Conservation (phyloP, 2,329 filamentous ascomycete genomes). For the Thielaviopsis musarum region DNA sequence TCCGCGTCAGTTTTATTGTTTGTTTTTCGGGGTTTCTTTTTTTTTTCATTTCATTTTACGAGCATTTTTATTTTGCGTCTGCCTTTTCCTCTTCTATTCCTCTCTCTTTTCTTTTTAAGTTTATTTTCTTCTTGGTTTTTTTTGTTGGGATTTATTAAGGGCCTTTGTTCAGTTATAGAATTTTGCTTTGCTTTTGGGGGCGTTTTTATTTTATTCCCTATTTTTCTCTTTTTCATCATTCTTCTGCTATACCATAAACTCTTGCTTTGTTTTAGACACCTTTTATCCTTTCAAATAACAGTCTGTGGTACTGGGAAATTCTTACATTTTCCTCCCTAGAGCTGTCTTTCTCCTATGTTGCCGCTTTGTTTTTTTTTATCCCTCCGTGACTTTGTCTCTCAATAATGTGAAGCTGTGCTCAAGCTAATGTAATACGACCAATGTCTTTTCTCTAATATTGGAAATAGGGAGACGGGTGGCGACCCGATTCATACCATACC, state of each 20-base stretch:
- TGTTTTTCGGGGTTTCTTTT: background rate
- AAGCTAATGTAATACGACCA: background rate
- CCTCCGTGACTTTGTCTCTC: background rate
- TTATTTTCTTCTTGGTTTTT: background rate
- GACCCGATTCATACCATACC: background rate
- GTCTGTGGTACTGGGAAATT: background rate
- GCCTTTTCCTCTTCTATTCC: background rate
- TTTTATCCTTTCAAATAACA: background rate
- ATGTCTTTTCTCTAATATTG: background rate
- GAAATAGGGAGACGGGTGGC: background rate
- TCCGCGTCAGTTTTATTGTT: background rate
- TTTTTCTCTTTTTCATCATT: background rate
- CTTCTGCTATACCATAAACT: background rate
- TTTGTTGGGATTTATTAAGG: background rate
- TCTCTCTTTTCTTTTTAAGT: background rate
- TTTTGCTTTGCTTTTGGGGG: background rate
- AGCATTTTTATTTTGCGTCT: background rate
- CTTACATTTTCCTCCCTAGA: background rate
- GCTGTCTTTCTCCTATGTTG: background rate
- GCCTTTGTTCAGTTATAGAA: background rate
- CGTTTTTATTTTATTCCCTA: background rate
- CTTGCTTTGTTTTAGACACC: background rate
- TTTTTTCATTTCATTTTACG: background rate
- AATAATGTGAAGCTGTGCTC: background rate
- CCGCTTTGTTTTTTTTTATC: background rate